These are phyloP conservation scores for Magnolia kwangsiensis DNA, from an alignment of 164 flowering plant genomes.

Conservation along the genomic window DNA sequence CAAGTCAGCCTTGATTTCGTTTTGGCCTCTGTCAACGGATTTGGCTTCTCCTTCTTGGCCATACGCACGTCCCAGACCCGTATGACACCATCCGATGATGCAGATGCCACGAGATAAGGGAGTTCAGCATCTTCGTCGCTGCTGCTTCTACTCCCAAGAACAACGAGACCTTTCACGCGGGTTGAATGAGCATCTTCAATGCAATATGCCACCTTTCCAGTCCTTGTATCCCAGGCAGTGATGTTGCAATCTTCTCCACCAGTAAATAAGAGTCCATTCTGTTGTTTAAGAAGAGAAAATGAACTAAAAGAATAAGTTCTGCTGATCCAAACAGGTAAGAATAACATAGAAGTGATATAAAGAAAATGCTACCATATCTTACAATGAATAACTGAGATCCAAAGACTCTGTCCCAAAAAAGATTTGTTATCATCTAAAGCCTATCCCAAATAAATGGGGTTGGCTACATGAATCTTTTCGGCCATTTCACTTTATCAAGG, in stretches of 20 bases:
- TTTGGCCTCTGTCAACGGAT: slow-evolving; percentile 66
- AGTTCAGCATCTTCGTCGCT: slow-evolving; percentile 33
- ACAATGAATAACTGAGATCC: no score
- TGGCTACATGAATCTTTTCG: no score
- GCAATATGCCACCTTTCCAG: slow-evolving; percentile 73
- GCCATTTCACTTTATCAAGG: no score
- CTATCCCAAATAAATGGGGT: no score
- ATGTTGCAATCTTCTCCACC: slow-evolving; percentile 84
- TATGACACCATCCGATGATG: slow-evolving; percentile 88
- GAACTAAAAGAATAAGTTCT: background rate
- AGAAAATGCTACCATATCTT: background rate
- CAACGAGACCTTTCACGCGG: slow-evolving; percentile 86
- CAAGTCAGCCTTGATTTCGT: slow-evolving; percentile 90
- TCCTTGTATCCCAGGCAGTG: slow-evolving; percentile 81
- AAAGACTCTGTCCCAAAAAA: no score
- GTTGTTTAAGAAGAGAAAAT: slow-evolving; percentile 15
- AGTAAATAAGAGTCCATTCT: slow-evolving; percentile 73
- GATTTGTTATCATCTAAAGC: no score
- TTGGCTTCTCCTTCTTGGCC: slow-evolving; percentile 54
- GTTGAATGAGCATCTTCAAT: slow-evolving; percentile 75
- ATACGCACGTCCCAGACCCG: slow-evolving; percentile 90
- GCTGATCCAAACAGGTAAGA: background rate
- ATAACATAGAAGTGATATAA: background rate
- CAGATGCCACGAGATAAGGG: slow-evolving; percentile 72
- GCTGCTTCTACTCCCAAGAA: slow-evolving; percentile 35